Evolutionary conservation across 2,329 filamentous ascomycete genomes (phyloP).

Genomic region (Akanthomyces dipterigenus): DNA sequence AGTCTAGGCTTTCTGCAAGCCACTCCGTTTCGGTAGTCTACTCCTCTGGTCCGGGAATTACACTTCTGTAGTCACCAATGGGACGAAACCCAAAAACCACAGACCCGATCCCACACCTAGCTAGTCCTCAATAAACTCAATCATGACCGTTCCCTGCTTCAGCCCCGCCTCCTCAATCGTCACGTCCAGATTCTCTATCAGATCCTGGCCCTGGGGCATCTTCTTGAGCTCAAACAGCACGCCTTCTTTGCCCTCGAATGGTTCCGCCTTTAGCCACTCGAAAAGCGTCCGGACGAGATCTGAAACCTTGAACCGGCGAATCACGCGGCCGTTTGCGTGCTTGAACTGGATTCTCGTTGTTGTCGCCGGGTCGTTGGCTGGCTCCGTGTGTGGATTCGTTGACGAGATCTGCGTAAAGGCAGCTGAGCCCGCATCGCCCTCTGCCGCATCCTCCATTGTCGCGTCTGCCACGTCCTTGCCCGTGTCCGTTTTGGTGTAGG

Average conservation of each 20-base stretch:
- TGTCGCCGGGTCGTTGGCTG: slow-evolving; percentile 59
- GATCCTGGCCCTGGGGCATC: slow-evolving; percentile 70
- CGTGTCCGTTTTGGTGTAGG: slow-evolving; percentile 64
- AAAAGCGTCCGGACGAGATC: slow-evolving; percentile 81
- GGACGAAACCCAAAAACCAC: too few relatives aligned
- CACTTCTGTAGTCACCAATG: not conserved
- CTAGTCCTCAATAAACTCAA: slow-evolving; percentile 69
- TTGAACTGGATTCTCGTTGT: slow-evolving; percentile 91
- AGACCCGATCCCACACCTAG: not conserved
- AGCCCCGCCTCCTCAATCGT: slow-evolving; percentile 76
- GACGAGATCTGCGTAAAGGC: slow-evolving; percentile 67
- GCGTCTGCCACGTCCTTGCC: slow-evolving; percentile 40
- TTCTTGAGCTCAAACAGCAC: slow-evolving; percentile 80
- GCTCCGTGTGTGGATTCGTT: slow-evolving; percentile 69
- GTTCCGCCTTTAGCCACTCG: slow-evolving; percentile 92
- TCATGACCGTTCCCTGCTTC: slow-evolving; percentile 92
- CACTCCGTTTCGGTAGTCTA: not conserved
- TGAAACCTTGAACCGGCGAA: slow-evolving; percentile 71
- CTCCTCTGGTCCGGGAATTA: not conserved
- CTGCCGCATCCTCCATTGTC: slow-evolving; percentile 30
- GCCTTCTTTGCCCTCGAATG: slow-evolving; percentile 71
- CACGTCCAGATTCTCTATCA: slow-evolving; percentile 67
- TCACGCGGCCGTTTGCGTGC: slow-evolving; percentile 75
- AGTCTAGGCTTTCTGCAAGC: not conserved
- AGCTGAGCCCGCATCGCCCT: slow-evolving; percentile 27